Evolutionary conservation across 257 asterid genomes (phyloP).

Genomic region (Handroanthus guayacan): DNA sequence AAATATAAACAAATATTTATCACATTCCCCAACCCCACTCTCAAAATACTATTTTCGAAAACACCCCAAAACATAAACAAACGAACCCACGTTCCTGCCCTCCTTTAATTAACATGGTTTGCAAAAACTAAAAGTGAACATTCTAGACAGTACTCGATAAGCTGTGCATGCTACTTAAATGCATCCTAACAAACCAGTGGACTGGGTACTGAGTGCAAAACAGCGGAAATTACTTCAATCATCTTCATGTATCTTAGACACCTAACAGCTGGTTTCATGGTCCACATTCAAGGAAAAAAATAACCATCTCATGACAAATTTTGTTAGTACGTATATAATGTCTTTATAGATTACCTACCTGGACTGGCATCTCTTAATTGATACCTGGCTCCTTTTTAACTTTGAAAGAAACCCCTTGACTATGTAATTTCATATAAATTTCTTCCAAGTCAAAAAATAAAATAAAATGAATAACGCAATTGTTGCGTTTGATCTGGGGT

Average conservation of each 20-base stretch:
- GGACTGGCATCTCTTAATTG: conserved; percentile 35
- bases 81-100: conserved; percentile 15
- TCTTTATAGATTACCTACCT: conserved; percentile 27
- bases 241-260: conserved; percentile 28
- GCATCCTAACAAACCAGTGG: conserved; percentile 7
- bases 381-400: neutral
- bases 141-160: conserved; percentile 6
- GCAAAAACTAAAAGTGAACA: neutral
- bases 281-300: conserved; percentile 26
- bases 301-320: conserved; percentile 24
- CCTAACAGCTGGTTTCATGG: conserved; percentile 40
- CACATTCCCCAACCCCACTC: too few species aligned
- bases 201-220: conserved; percentile 10
- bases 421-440: neutral
- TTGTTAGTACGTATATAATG: neutral
- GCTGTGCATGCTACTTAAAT: neutral
- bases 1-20: too few species aligned
- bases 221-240: conserved; percentile 26
- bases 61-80: too few species aligned
- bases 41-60: too few species aligned
- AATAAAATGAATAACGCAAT: too few species aligned
- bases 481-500: too few species aligned
- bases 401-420: neutral
- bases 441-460: too few species aligned
- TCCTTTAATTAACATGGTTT: neutral